These are phyloP conservation scores for Arabis hirsuta DNA, from an alignment of 345 rosid species.

Conservation along the genomic window DNA sequence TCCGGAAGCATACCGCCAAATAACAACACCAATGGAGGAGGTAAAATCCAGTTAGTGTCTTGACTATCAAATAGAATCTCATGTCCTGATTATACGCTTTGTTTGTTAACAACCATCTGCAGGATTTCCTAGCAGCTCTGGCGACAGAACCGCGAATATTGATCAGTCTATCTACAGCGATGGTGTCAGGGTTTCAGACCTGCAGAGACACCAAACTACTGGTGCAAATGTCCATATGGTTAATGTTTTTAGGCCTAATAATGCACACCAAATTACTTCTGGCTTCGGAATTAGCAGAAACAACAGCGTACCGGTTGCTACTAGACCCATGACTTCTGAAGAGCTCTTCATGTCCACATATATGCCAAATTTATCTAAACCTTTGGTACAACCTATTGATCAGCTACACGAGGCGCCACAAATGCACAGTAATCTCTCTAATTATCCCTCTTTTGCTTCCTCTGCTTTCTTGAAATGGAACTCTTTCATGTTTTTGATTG, in stretches of 20 bases:
- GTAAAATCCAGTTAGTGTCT: conserved; percentile 34
- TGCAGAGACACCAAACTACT: conserved; percentile 52
- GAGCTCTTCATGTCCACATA: conserved; percentile 36
- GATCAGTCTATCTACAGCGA: too few species aligned
- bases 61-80: too few species aligned
- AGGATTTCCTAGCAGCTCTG: conserved; percentile 57
- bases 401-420: conserved; percentile 50
- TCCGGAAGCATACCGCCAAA: conserved; percentile 53
- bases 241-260: conserved; percentile 57
- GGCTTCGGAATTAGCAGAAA: conserved; percentile 55
- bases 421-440: conserved; percentile 54
- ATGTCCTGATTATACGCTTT: too few species aligned
- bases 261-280: conserved; percentile 56
- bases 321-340: neutral
- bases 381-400: conserved; percentile 59
- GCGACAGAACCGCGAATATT: neutral
- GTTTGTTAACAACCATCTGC: conserved; percentile 40
- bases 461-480: neutral
- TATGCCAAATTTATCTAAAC: conserved; percentile 56
- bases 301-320: conserved; percentile 46
- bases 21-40: conserved; percentile 51
- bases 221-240: conserved; percentile 66
- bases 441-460: neutral
- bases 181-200: conserved; percentile 51
- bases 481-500: too few species aligned